Base-by-base conservation (phyloP, 192 early-diverging fungal genomes). In the Backusella circina region DNA sequence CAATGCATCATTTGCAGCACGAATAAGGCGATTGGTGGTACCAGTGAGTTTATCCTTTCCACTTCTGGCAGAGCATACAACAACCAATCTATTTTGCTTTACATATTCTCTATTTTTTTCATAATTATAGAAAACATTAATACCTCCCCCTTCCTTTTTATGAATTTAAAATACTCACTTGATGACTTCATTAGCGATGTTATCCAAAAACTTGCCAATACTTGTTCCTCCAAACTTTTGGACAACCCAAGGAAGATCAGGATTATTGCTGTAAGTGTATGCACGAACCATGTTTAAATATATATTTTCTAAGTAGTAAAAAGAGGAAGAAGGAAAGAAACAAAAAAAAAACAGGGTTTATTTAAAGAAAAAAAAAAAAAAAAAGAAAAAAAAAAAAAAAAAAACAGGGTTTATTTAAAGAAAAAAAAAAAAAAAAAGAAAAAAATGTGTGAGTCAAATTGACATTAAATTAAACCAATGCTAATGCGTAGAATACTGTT, bases 171-270 rank as follows among this genome's bases (percentile, higher is more conserved):
- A 39, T 3, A 36, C 31, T 84, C 89, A 96, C 95, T 91, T 93
- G 67, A 98, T 90, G 76, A 99, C 96, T 75, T 84, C 86, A 75
- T 86, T 86, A 66, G 89, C 86, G 67, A 94, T 93, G 67, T 83
- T 89, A 32, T 93, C 87, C 13, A 93, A 73, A 77, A 91, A 93
- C 79, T 93, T 96, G 70, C 98, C 97, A 36, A 99, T 94, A 73
- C 91, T 93, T 36, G 98, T 99, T 32, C 98, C 97, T 73, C 98
- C 98, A 89, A 96, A 99, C 88, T 99, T 99, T 79, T 93, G 91
- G 39, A 93, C 93, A 71, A 92, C 75, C 84, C 88, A 90, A 44
- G 91, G 92, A 57, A 82, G 80, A 31, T 77, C 38, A 18, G 78
- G 51, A 35, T 41, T 33, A 50, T 82, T 82, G 41, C 39, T 67